Base-by-base conservation (phyloP, 257 asterid species). In the Capsicum chinense region DNA sequence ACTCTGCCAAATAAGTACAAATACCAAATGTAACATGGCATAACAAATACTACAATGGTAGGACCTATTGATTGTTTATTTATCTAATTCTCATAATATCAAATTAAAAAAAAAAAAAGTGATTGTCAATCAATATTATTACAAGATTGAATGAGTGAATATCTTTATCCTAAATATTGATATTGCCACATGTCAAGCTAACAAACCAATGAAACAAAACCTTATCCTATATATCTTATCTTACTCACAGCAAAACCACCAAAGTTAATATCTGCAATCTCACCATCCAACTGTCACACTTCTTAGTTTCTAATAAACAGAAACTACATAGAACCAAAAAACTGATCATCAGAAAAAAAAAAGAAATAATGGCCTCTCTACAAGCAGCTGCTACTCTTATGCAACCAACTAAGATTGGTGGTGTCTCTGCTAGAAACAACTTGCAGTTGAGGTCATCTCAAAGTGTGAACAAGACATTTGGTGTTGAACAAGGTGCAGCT, bases 331-430 rank as follows among this genome's bases (percentile, higher is more conserved):
- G 42, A 42, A 54, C n/a, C 42, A 33, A 37, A 33, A 48, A 50
- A 35, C 16, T 26, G 70, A 50, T 11, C 82, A 64, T 4, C 3
- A 39, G 5, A n/a, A 47, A 57, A 85, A 16, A 79, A n/a, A 21
- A 16, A 83, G 58, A 26, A 56, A 89, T 47, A 71, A 95, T 97
- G 99, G 98, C 93, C 88, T 92, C 98, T 63, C 78, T 93, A 16
- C 99, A 96, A 90, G 95, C 98, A 56, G 98, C 97, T 60, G 98
- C 98, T 81, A 94, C 98, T 44, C 90, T 94, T 3, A 92, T 91
- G 98, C 98, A 92, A 70, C 98, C 98, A 56, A 83, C 94, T 79
- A 94, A 93, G 89, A 83, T 92, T 86, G 94, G 94, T 44, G 64
- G 42, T 74, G 88, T 83, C 87, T 87, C 95, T 1, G 79, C 94